Percentiles rank a stretch among this genome's conserved stretches.
Evolutionary conservation across 805 yeast genomes (phyloP).

Genomic region (Blastobotrys parvus): DNA sequence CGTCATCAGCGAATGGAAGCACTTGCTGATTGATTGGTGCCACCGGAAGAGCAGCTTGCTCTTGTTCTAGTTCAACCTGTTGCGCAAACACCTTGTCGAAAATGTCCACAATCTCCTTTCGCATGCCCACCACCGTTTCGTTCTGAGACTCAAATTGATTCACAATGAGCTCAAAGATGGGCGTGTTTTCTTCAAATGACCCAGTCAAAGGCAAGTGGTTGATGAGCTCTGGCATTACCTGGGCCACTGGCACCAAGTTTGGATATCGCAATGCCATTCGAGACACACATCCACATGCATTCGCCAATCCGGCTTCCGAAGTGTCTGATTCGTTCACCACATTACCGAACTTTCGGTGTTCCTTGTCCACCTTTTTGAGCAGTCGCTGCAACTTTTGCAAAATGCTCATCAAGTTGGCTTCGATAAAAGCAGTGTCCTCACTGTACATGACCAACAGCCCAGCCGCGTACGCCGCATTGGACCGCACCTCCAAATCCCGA

Average conservation of each 20-base stretch:
- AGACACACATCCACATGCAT: constrained; percentile 96
- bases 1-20: constrained; percentile 63
- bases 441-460: constrained; percentile 61
- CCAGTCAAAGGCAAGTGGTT: constrained; percentile 77
- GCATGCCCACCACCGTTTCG: constrained; percentile 37
- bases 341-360: constrained; percentile 31
- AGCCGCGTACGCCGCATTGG: constrained; percentile 93
- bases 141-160: constrained; percentile 60
- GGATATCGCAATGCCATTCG: constrained; percentile 75
- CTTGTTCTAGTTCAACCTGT: constrained; percentile 56
- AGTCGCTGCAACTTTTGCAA: constrained; percentile 61
- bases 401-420: constrained; percentile 58
- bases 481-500: constrained; percentile 82
- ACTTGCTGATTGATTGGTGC: constrained; percentile 35
- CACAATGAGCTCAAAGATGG: constrained; percentile 72
- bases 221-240: constrained; percentile 64
- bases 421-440: constrained; percentile 46
- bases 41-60: not conserved
- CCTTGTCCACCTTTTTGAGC: constrained; percentile 70
- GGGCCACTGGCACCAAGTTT: constrained; percentile 63
- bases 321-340: constrained; percentile 70
- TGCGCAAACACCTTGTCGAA: constrained; percentile 65
- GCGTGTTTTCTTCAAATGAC: constrained; percentile 88
- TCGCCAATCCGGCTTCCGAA: constrained; percentile 78
- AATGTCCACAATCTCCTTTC: constrained; percentile 46